These are phyloP conservation scores for Streptanthus diversifolius DNA, from an alignment of 345 rosid genomes.

Conservation along the genomic window DNA sequence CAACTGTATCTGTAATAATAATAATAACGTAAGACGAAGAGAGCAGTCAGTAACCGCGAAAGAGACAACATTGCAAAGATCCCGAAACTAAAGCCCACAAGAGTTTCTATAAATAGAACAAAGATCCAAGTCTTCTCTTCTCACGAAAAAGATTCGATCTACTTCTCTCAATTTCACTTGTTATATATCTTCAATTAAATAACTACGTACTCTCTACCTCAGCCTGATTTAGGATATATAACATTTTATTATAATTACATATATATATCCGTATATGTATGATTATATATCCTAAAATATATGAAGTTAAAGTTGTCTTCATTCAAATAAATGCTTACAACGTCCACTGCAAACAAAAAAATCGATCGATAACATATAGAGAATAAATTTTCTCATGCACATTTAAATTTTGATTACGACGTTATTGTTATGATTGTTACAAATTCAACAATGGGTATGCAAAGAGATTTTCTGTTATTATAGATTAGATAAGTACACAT, in stretches of 20 bases:
- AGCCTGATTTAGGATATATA: not conserved
- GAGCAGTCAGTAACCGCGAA: constrained; percentile 23
- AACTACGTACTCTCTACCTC: constrained; percentile 10
- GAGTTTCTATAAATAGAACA: constrained; percentile 27
- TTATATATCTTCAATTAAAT: not conserved
- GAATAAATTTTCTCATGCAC: not conserved
- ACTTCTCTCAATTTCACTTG: constrained; percentile 26
- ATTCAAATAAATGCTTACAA: not conserved
- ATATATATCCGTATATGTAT: not conserved
- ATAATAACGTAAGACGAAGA: constrained; percentile 27
- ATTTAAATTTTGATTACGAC: not conserved
- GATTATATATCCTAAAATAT: too few species aligned
- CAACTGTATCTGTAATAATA: constrained; percentile 27
- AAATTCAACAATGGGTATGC: not conserved
- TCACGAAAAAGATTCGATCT: constrained; percentile 54
- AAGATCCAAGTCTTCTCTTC: constrained; percentile 48
- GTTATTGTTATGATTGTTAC: not conserved
- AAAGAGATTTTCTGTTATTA: not conserved
- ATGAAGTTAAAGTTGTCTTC: not conserved
- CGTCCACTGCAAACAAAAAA: not conserved
- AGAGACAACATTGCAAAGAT: constrained; percentile 30
- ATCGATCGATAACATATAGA: not conserved
- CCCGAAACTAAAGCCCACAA: constrained; percentile 18
- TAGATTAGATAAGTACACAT: not conserved
- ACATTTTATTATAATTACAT: not conserved